Conservation (phyloP, 139 green algal species). For the Chlorella vulgaris region DNA sequence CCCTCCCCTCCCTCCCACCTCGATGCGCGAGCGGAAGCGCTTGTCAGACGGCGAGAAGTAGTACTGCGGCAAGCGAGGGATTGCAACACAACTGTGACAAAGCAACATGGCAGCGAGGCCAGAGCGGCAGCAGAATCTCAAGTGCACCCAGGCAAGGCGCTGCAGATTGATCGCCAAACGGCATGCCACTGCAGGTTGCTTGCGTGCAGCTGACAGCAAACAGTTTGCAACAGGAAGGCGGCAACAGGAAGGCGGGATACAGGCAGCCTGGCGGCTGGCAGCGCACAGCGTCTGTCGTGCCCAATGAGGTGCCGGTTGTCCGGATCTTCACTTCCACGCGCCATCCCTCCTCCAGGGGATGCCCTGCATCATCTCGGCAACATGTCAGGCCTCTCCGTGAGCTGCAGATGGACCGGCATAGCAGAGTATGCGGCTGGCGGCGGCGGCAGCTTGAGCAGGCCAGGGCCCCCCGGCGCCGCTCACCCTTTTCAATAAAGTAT, state of each 20-base stretch:
- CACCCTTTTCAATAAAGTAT: conserved; percentile 47
- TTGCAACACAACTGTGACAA: neutral
- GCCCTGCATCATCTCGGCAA: conserved; percentile 39
- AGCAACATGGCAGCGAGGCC: neutral
- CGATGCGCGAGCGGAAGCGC: conserved; percentile 54
- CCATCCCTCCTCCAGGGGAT: conserved; percentile 52
- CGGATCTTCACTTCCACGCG: conserved; percentile 59
- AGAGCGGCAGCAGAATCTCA: neutral
- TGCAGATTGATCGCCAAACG: too few relatives aligned
- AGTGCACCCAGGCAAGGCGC: too few relatives aligned
- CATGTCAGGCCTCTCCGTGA: too few relatives aligned
- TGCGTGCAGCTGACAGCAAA: too few relatives aligned
- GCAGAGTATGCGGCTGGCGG: neutral
- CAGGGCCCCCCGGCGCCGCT: neutral
- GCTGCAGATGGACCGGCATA: too few relatives aligned
- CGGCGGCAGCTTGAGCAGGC: neutral
- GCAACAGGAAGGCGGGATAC: too few relatives aligned
- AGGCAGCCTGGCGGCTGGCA: too few relatives aligned
- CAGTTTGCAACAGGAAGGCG: too few relatives aligned
- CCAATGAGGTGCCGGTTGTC: conserved; percentile 49
- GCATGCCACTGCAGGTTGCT: too few relatives aligned
- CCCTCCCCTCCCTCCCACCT: conserved; percentile 34
- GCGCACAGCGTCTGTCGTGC: conserved; percentile 54
- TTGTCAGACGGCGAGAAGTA: conserved; percentile 59
- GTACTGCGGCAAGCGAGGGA: conserved; percentile 41